These are phyloP conservation scores for Polygonum aviculare DNA, from an alignment of 148 eudicot species.

Conservation along the genomic window DNA sequence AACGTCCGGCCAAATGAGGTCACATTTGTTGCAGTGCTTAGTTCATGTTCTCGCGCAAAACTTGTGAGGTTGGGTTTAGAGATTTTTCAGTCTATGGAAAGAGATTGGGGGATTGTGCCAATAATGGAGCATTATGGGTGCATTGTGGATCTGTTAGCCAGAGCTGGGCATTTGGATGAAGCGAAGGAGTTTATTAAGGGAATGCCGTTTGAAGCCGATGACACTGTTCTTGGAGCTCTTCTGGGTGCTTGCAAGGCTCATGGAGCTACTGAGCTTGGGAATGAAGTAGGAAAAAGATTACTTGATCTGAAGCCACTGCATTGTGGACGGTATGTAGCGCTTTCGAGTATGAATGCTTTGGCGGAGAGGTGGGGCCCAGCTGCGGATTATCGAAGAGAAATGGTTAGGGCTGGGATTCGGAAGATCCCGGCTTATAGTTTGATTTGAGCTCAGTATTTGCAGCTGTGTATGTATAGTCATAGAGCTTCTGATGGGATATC, in stretches of 20 bases:
- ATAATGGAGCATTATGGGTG: slow-evolving; percentile 71
- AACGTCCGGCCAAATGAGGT: slow-evolving; percentile 37
- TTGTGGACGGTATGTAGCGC: slow-evolving; percentile 38
- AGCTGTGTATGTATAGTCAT: neutral
- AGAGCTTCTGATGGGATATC: neutral
- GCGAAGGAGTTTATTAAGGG: slow-evolving; percentile 36
- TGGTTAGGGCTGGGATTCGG: slow-evolving; percentile 38
- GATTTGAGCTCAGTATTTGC: neutral
- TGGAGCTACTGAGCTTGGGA: slow-evolving; percentile 39
- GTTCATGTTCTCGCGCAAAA: slow-evolving; percentile 52
- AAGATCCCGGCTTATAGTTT: slow-evolving; percentile 43
- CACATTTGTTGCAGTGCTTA: slow-evolving; percentile 50
- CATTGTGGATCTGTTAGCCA: slow-evolving; percentile 59
- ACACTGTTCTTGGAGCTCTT: slow-evolving; percentile 50
- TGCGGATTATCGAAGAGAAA: slow-evolving; percentile 39
- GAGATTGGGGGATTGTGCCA: slow-evolving; percentile 31
- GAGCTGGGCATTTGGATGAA: slow-evolving; percentile 55
- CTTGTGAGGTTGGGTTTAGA: slow-evolving; percentile 43
- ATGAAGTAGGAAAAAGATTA: slow-evolving; percentile 34
- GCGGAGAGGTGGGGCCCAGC: slow-evolving; percentile 47
- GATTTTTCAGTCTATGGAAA: slow-evolving; percentile 40
- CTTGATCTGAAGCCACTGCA: slow-evolving; percentile 33
- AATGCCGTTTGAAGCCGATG: slow-evolving; percentile 62
- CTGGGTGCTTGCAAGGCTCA: slow-evolving; percentile 58
- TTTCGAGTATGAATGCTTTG: slow-evolving; percentile 46